Evolutionary conservation across 1,139 yeast species (phyloP).

Genomic region (Kazachstania sp.): DNA sequence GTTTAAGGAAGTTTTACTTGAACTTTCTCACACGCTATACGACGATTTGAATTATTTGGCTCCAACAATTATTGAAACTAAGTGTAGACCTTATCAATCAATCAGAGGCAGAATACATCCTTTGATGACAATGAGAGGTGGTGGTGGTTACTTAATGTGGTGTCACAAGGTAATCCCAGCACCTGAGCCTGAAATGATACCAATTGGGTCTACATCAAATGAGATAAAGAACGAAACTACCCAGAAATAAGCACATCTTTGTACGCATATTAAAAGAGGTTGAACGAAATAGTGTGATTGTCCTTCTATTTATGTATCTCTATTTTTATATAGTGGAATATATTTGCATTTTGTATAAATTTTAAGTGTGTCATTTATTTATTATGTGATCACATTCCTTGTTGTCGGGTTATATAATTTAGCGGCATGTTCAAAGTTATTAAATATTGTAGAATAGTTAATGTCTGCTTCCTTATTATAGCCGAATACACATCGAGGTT

Average conservation of each 20-base stretch:
- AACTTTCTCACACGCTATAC: slow-evolving; percentile 58
- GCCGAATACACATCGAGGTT: slow-evolving; percentile 32
- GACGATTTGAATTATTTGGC: slow-evolving; percentile 67
- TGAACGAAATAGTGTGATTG: not conserved
- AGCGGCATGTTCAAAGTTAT: slow-evolving; percentile 6
- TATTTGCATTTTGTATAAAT: not conserved
- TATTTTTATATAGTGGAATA: not conserved
- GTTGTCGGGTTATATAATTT: not conserved
- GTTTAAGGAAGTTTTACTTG: slow-evolving; percentile 68
- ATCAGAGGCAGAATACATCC: slow-evolving; percentile 94
- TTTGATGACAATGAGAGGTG: slow-evolving; percentile 84
- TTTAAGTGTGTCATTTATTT: not conserved
- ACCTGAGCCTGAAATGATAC: slow-evolving; percentile 37
- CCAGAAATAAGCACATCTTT: not conserved
- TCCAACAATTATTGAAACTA: slow-evolving; percentile 73
- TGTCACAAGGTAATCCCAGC: slow-evolving; percentile 79
- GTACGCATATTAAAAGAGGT: not conserved
- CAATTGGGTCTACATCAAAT: slow-evolving; percentile 3
- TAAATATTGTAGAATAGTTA: slow-evolving; percentile 8
- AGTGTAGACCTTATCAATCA: slow-evolving; percentile 84
- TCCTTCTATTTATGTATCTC: not conserved
- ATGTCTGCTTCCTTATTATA: slow-evolving; percentile 8
- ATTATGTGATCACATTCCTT: not conserved
- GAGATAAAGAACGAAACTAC: not conserved
- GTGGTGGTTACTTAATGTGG: slow-evolving; percentile 80